phyloP scores from a whole-genome alignment of 2,329 filamentous ascomycete species.

The Lachnellula cervina region DNA sequence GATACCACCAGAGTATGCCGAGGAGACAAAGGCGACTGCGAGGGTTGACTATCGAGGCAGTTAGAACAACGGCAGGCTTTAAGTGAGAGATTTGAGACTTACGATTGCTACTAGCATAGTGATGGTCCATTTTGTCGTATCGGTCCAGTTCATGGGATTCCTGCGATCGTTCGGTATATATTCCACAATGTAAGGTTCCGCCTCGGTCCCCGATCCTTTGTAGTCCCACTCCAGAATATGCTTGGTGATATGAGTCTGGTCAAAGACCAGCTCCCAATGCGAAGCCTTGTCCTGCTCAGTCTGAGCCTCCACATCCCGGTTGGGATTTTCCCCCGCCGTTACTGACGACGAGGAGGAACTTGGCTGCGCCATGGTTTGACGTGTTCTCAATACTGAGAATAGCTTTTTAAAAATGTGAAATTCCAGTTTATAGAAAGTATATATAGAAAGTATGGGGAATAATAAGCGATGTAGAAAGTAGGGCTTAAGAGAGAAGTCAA shows the following conservation, averaged over 20 bases:
- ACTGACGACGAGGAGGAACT: slow-evolving; percentile 12
- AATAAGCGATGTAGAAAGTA: too few relatives aligned
- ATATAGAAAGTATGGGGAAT: too few relatives aligned
- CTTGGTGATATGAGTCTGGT: slow-evolving; percentile 42
- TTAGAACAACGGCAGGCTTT: background rate
- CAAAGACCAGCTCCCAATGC: slow-evolving; percentile 39
- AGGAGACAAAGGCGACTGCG: slow-evolving; percentile 37
- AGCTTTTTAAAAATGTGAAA: background rate
- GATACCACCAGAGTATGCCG: slow-evolving; percentile 38
- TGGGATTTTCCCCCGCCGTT: slow-evolving; percentile 5
- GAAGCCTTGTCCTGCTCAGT: slow-evolving; percentile 11
- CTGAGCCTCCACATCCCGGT: slow-evolving; percentile 19
- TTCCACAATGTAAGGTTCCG: slow-evolving; percentile 39
- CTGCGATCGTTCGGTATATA: slow-evolving; percentile 40
- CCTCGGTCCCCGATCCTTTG: slow-evolving; percentile 36
- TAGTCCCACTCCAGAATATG: slow-evolving; percentile 40
- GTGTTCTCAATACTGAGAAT: background rate
- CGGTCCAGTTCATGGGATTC: slow-evolving; percentile 36
- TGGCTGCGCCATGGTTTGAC: slow-evolving; percentile 1
- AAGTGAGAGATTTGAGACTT: slow-evolving; percentile 42
- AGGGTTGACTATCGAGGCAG: slow-evolving; percentile 39
- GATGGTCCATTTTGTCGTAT: slow-evolving; percentile 36
- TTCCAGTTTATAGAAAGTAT: too few relatives aligned
- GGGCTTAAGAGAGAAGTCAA: too few relatives aligned
- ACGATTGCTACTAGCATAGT: slow-evolving; percentile 37